These are phyloP conservation scores for Pichia ethanolica DNA, from an alignment of 805 yeast species.

Conservation along the genomic window DNA sequence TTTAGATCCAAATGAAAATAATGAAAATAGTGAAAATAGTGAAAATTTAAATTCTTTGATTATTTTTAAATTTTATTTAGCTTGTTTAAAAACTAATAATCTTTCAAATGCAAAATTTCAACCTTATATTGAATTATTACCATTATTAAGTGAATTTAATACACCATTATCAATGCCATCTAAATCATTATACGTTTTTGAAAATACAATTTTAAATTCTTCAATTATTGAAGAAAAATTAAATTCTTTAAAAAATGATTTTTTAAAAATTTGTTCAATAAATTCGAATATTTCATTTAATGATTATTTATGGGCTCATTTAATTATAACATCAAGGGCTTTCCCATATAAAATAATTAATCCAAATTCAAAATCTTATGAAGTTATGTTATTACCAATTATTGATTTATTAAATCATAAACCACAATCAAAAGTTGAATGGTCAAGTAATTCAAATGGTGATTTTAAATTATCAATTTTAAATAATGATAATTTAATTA, in stretches of 20 bases:
- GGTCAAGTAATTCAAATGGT: conserved; percentile 36
- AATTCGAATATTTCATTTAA: conserved; percentile 31
- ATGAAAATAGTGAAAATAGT: background rate
- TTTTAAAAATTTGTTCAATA: conserved; percentile 25
- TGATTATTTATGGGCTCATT: conserved; percentile 66
- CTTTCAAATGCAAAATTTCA: background rate
- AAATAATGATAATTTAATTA: background rate
- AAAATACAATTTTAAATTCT: conserved; percentile 53
- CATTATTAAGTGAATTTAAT: conserved; percentile 36
- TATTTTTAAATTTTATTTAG: conserved; percentile 16
- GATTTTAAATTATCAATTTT: conserved; percentile 4
- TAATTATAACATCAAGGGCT: conserved; percentile 68
- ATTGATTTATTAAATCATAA: conserved; percentile 75
- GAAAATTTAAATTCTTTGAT: conserved; percentile 3
- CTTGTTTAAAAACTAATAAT: conserved; percentile 4
- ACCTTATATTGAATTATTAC: conserved; percentile 43
- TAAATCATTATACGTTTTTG: conserved; percentile 31
- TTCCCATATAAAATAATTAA: conserved; percentile 63
- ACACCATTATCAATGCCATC: conserved; percentile 60
- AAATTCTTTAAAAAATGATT: conserved; percentile 43
- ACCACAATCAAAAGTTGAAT: conserved; percentile 51
- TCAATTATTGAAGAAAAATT: conserved; percentile 39
- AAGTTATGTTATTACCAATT: conserved; percentile 62
- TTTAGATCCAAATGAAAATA: background rate
- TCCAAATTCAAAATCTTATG: conserved; percentile 10